Conservation (phyloP, 176 grass and related monocot species). For the Lolium perenne region DNA sequence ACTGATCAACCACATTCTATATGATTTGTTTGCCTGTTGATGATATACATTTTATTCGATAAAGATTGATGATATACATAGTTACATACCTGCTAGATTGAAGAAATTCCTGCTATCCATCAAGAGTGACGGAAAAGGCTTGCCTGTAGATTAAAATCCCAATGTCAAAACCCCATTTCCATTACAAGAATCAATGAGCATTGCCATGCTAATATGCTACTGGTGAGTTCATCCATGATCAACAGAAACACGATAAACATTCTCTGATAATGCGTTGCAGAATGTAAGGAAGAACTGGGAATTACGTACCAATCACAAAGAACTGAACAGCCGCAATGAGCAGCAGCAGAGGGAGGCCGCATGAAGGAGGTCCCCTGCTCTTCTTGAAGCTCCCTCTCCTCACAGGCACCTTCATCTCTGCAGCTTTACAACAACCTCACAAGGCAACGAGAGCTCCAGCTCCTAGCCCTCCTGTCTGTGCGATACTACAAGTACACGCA, state of each 20-base stretch:
- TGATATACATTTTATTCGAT: background rate
- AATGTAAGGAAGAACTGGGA: background rate
- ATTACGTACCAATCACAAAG: constrained; percentile 46
- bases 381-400: constrained; percentile 42
- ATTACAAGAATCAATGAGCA: background rate
- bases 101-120: constrained; percentile 48
- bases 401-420: constrained; percentile 41
- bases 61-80: background rate
- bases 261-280: background rate
- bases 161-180: constrained; percentile 26
- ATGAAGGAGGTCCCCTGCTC: constrained; percentile 23
- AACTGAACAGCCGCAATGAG: constrained; percentile 53
- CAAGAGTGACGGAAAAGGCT: constrained; percentile 54
- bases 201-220: background rate
- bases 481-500: background rate
- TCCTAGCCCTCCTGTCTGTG: background rate
- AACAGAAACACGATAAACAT: background rate
- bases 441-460: background rate
- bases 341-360: constrained; percentile 47
- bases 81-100: constrained; percentile 38
- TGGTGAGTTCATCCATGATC: background rate
- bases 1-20: background rate
- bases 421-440: constrained; percentile 36
- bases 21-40: background rate
- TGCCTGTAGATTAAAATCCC: constrained; percentile 31